phyloP scores from a whole-genome alignment of 768 basidiomycete genomes.

The Fomitopsis pulvina region DNA sequence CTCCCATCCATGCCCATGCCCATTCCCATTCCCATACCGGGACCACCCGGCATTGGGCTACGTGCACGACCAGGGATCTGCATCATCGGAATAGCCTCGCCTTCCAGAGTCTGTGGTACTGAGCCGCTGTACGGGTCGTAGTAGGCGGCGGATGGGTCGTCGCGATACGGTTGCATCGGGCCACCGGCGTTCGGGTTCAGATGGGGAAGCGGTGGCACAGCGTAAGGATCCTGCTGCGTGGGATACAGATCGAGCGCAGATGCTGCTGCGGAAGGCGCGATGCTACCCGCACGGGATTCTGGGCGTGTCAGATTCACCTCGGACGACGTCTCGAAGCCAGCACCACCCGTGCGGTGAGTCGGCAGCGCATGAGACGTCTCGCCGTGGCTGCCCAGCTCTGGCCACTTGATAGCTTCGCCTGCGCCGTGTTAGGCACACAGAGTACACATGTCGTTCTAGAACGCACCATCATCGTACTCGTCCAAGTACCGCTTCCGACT shows the following conservation, averaged over 20 bases:
- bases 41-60: conserved; percentile 11
- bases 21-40: conserved; percentile 3
- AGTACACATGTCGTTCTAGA: not conserved
- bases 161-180: conserved; percentile 52
- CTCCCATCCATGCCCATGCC: not conserved
- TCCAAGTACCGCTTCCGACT: conserved; percentile 64
- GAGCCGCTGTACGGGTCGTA: conserved; percentile 83
- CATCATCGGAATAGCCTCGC: conserved; percentile 71
- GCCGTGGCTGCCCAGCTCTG: conserved; percentile 65
- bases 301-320: conserved; percentile 52
- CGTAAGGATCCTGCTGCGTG: conserved; percentile 58
- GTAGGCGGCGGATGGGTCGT: conserved; percentile 48
- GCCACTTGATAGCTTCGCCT: conserved; percentile 91
- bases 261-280: conserved; percentile 35
- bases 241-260: conserved; percentile 38
- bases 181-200: conserved; percentile 52
- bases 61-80: conserved; percentile 33
- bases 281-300: conserved; percentile 35
- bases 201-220: conserved; percentile 77
- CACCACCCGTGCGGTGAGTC: conserved; percentile 58
- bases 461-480: conserved; percentile 71
- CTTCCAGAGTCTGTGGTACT: conserved; percentile 57
- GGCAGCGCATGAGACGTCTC: conserved; percentile 45
- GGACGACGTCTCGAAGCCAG: conserved; percentile 67
- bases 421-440: conserved; percentile 2